Percentiles rank a stretch among this genome's conserved stretches.
Evolutionary conservation across 2,329 filamentous ascomycete species (phyloP).

Genomic region (Aspergillus eucalypticola): DNA sequence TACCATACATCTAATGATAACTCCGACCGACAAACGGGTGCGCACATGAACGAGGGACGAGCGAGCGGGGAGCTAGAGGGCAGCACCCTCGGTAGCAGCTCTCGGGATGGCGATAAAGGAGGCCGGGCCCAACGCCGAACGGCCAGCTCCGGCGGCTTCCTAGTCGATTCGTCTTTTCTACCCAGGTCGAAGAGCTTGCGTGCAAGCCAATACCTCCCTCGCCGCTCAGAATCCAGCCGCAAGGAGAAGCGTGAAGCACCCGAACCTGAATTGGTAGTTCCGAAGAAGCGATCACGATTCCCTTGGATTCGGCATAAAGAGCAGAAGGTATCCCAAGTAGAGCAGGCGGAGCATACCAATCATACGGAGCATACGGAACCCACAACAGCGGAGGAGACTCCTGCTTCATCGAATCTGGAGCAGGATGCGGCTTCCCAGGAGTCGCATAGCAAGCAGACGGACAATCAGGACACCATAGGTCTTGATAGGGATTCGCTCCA

Average conservation of each 20-base stretch:
- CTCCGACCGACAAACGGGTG: constrained; percentile 18
- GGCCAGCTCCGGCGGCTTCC: constrained; percentile 43
- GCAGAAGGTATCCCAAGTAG: constrained; percentile 31
- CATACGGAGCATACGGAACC: constrained; percentile 2
- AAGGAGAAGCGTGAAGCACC: constrained; percentile 45
- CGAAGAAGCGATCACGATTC: constrained; percentile 40
- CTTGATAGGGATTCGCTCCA: constrained; percentile 78
- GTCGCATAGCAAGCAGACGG: constrained; percentile 11
- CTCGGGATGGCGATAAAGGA: constrained; percentile 35
- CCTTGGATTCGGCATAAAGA: constrained; percentile 37
- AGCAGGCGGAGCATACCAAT: neutral
- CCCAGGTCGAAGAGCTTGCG: constrained; percentile 30
- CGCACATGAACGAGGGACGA: constrained; percentile 31
- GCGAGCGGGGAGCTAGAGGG: constrained; percentile 38
- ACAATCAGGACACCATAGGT: constrained; percentile 30
- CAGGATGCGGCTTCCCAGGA: constrained; percentile 18
- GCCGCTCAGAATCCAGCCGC: constrained; percentile 30
- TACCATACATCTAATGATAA: constrained; percentile 21
- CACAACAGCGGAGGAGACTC: constrained; percentile 12
- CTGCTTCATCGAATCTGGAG: constrained; percentile 15
- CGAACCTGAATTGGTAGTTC: constrained; percentile 29
- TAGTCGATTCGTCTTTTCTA: constrained; percentile 47
- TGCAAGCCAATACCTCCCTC: constrained; percentile 26
- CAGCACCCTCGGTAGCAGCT: constrained; percentile 39
- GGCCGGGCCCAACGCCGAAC: constrained; percentile 28